Evolutionary conservation across 441 rosid species (phyloP).

Genomic region (Populus tomentosa): DNA sequence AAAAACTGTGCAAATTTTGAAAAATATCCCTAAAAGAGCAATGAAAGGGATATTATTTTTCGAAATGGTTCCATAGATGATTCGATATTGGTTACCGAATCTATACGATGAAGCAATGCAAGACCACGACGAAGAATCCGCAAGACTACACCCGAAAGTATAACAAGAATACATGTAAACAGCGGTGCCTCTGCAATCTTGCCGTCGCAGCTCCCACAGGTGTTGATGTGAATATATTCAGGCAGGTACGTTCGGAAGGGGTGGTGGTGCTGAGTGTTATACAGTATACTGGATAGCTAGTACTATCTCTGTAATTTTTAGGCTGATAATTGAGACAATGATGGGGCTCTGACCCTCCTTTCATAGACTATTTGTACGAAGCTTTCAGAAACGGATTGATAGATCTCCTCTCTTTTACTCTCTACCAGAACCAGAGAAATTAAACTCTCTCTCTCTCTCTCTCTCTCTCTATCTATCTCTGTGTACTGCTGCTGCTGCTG

Average conservation of each 20-base stretch:
- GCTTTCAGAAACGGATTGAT: slow-evolving; percentile 32
- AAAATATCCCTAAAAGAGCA: not conserved
- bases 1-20: too few species aligned
- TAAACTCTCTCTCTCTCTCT: not conserved
- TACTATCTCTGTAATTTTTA: not conserved
- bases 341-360: slow-evolving; percentile 51
- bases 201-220: not conserved
- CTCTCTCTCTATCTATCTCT: not conserved
- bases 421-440: slow-evolving; percentile 26
- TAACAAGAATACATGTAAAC: not conserved
- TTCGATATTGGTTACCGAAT: too few species aligned
- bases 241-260: not conserved
- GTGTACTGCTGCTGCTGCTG: not conserved
- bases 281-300: not conserved
- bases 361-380: slow-evolving; percentile 34
- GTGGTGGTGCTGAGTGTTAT: not conserved
- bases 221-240: not conserved
- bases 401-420: slow-evolving; percentile 18
- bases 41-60: not conserved
- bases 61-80: too few species aligned
- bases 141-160: not conserved
- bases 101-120: not conserved
- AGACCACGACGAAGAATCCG: not conserved
- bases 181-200: not conserved
- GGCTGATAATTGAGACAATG: slow-evolving; percentile 48